Percentiles rank a stretch among this genome's conserved stretches.
phyloP scores from a whole-genome alignment of 2,329 filamentous ascomycete genomes.

The Fusarium vanettenii region DNA sequence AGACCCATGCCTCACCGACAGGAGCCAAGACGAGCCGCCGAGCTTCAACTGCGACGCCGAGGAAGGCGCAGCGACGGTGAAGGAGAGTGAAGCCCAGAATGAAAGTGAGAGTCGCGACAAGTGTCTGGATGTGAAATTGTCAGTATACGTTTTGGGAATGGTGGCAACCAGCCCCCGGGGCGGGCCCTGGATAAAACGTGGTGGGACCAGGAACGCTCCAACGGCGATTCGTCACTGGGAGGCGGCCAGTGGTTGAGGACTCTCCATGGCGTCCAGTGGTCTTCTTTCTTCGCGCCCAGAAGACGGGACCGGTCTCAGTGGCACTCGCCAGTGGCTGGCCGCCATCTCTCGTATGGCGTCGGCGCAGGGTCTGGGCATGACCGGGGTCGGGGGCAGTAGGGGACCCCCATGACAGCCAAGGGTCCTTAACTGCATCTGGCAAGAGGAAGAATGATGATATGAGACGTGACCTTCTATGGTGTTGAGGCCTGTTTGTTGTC shows the following conservation, averaged over 20 bases:
- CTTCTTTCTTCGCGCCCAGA: constrained; percentile 2
- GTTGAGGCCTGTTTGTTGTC: not conserved
- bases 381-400: constrained; percentile 1
- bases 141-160: not conserved
- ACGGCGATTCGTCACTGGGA: constrained; percentile 32
- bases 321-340: not conserved
- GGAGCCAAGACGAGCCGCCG: not conserved
- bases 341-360: not conserved
- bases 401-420: constrained; percentile 20
- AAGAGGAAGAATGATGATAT: constrained; percentile 14
- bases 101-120: not conserved
- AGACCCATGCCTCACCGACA: not conserved
- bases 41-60: constrained; percentile 3
- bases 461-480: not conserved
- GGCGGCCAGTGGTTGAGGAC: constrained; percentile 19
- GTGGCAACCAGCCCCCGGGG: not conserved
- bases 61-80: constrained; percentile 18
- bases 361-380: constrained; percentile 14
- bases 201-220: constrained; percentile 31
- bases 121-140: not conserved
- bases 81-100: not conserved
- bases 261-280: not conserved
- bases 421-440: constrained; percentile 21
- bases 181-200: constrained; percentile 18
- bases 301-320: not conserved